Evolutionary conservation across 305 asterid species (phyloP).

Genomic region (Fraxinus velutina): DNA sequence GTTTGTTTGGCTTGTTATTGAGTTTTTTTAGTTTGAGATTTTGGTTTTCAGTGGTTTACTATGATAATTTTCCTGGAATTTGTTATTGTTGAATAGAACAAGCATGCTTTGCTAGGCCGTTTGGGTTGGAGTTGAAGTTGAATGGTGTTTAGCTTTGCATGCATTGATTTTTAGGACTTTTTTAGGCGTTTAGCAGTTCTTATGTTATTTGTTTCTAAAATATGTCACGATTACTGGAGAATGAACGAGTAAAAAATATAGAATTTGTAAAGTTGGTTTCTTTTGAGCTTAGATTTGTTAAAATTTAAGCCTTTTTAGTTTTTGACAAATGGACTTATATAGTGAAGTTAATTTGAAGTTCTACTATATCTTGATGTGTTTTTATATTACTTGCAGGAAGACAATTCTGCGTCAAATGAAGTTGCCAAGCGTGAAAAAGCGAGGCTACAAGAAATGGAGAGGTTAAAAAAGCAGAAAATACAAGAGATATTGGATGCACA

Average conservation of each 20-base stretch:
- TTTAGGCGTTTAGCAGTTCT: not conserved
- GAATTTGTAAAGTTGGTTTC: not conserved
- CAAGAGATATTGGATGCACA: conserved; percentile 48
- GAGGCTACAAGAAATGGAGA: conserved; percentile 59
- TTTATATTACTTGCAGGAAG: conserved; percentile 45
- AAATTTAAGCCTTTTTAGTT: too few relatives aligned
- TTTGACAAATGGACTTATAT: not conserved
- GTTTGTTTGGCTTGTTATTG: conserved; percentile 4
- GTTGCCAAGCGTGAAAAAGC: conserved; percentile 70
- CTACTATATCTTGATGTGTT: not conserved
- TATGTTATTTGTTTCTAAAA: not conserved
- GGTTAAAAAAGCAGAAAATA: conserved; percentile 45
- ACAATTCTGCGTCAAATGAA: conserved; percentile 38
- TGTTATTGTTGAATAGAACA: not conserved
- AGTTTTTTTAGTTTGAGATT: not conserved
- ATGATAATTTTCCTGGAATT: not conserved
- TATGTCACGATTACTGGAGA: not conserved
- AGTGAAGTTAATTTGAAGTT: not conserved
- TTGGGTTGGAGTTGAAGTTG: not conserved
- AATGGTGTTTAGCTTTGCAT: not conserved
- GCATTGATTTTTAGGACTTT: not conserved
- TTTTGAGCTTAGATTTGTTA: not conserved
- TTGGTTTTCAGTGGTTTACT: not conserved
- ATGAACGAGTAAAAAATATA: not conserved
- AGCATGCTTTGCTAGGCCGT: not conserved